Conservation (phyloP, 768 basidiomycete genomes). For the Russula emetica region DNA sequence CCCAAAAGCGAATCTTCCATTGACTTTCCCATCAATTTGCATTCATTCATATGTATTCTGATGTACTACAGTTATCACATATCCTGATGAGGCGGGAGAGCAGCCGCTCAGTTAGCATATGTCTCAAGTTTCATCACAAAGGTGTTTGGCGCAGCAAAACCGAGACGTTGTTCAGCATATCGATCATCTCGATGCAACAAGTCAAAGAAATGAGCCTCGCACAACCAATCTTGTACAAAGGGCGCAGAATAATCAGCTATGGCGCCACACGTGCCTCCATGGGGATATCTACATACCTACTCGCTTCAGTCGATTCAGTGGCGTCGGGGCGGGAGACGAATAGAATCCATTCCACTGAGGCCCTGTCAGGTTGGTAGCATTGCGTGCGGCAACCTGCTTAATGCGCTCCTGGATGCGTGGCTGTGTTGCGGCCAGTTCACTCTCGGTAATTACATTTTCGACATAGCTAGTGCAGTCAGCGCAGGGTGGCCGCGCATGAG, state of each 20-base stretch:
- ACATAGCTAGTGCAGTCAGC: constrained; percentile 50
- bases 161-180: constrained; percentile 58
- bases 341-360: constrained; percentile 43
- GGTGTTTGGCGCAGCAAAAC: constrained; percentile 74
- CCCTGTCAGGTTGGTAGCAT: constrained; percentile 30
- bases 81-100: neutral
- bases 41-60: neutral
- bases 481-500: constrained; percentile 12
- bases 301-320: constrained; percentile 52
- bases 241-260: neutral
- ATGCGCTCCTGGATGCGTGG: constrained; percentile 68
- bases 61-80: neutral
- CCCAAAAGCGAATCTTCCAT: neutral
- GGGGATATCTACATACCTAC: constrained; percentile 47
- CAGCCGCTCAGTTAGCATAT: constrained; percentile 29
- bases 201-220: constrained; percentile 70
- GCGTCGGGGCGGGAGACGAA: constrained; percentile 42
- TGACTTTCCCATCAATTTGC: neutral
- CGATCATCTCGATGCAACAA: constrained; percentile 53
- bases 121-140: constrained; percentile 63
- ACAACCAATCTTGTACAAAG: constrained; percentile 62
- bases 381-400: constrained; percentile 53
- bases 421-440: constrained; percentile 57
- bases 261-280: neutral
- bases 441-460: constrained; percentile 60